Evolutionary conservation across 176 grass and related monocot species (phyloP).

Genomic region (Microstegium vimineum): DNA sequence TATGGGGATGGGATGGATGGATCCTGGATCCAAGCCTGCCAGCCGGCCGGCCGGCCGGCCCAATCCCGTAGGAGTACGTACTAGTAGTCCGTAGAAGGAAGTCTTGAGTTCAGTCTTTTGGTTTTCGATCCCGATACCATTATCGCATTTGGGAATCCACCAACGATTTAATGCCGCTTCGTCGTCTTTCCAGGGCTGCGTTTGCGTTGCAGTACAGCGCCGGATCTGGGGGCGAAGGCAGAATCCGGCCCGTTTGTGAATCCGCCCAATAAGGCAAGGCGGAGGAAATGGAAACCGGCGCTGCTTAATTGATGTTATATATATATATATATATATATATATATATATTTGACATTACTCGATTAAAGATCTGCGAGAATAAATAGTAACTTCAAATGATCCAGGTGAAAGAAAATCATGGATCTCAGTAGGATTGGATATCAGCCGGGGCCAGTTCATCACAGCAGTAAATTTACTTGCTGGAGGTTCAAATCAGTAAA

Average conservation of each 20-base stretch:
- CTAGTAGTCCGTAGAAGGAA: no score
- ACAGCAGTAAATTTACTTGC: background rate
- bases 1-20: background rate
- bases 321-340: no score
- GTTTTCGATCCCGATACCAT: conserved; percentile 47
- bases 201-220: background rate
- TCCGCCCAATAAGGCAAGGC: background rate
- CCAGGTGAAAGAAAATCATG: background rate
- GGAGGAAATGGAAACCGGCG: background rate
- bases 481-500: background rate
- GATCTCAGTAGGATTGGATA: background rate
- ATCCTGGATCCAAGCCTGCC: background rate
- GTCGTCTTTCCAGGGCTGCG: conserved; percentile 16
- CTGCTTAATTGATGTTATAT: background rate
- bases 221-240: background rate
- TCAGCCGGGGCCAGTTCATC: background rate
- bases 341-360: no score
- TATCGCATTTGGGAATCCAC: conserved; percentile 20
- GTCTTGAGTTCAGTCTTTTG: conserved; percentile 28
- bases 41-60: background rate
- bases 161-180: conserved; percentile 29
- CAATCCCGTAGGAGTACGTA: conserved; percentile 9
- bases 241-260: conserved; percentile 14
- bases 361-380: background rate
- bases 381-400: background rate